phyloP scores from a whole-genome alignment of 768 basidiomycete species.

The Rhizopogon sp. region DNA sequence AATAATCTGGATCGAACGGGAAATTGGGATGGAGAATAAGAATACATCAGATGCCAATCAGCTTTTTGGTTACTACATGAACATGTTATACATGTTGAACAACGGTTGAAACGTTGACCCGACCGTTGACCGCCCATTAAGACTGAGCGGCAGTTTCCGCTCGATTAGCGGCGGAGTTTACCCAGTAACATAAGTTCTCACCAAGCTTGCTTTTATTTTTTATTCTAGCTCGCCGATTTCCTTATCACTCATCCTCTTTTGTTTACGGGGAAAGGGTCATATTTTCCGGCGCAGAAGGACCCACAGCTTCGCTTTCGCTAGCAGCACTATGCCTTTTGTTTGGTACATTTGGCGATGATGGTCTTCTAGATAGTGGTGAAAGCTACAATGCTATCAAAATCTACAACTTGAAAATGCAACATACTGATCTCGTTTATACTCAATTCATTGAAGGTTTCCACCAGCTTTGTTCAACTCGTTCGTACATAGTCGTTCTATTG shows the following conservation, averaged over 20 bases:
- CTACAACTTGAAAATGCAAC: background rate
- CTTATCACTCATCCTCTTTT: slow-evolving; percentile 25
- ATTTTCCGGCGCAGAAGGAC: slow-evolving; percentile 42
- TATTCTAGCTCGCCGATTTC: slow-evolving; percentile 16
- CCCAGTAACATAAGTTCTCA: slow-evolving; percentile 11
- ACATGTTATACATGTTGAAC: no score
- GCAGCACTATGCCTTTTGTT: slow-evolving; percentile 55
- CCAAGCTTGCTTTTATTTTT: background rate
- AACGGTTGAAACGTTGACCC: no score
- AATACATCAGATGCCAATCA: no score
- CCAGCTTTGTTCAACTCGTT: background rate
- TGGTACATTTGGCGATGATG: slow-evolving; percentile 46
- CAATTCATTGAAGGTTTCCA: background rate
- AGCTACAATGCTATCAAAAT: slow-evolving; percentile 39
- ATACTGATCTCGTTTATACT: background rate
- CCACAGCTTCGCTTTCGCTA: slow-evolving; percentile 66
- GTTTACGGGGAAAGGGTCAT: slow-evolving; percentile 18
- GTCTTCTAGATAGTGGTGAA: slow-evolving; percentile 74
- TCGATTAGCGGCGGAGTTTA: slow-evolving; percentile 5
- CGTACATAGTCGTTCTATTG: background rate
- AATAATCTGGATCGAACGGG: background rate
- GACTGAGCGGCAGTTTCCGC: background rate
- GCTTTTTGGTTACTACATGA: no score
- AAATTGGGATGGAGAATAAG: background rate
- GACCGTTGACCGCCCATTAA: no score